These are phyloP conservation scores for Kondoa subrosea DNA, from an alignment of 768 basidiomycete species.

Conservation along the genomic window DNA sequence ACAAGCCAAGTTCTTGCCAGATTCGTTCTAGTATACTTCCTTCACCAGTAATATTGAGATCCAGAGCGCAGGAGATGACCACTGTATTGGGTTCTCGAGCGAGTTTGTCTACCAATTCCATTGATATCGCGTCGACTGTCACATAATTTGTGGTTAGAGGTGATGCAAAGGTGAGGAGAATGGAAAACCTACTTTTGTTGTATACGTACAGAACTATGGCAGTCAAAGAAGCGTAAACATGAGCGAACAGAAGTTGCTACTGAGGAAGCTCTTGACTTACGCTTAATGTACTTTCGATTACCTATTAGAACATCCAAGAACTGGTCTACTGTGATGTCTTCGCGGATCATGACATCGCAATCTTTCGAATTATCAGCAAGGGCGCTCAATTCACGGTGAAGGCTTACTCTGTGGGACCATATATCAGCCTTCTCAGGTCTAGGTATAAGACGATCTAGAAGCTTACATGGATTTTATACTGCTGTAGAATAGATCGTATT, in stretches of 20 bases:
- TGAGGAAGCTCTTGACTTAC: too few relatives aligned
- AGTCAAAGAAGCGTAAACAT: too few relatives aligned
- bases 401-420: too few relatives aligned
- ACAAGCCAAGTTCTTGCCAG: slow-evolving; percentile 45
- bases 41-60: slow-evolving; percentile 50
- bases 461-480: slow-evolving; percentile 36
- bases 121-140: slow-evolving; percentile 31
- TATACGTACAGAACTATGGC: slow-evolving; percentile 36
- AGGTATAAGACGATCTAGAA: too few relatives aligned
- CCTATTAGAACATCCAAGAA: slow-evolving; percentile 98
- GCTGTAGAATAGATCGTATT: slow-evolving; percentile 74
- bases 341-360: slow-evolving; percentile 95
- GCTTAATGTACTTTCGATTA: slow-evolving; percentile 85
- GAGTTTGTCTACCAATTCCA: slow-evolving; percentile 51
- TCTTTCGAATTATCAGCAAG: too few relatives aligned
- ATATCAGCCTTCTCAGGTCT: too few relatives aligned
- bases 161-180: too few relatives aligned
- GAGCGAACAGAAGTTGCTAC: too few relatives aligned
- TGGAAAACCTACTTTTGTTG: slow-evolving; percentile 71
- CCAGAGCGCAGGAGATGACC: slow-evolving; percentile 94
- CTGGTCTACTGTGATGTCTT: slow-evolving; percentile 73
- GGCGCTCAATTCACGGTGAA: too few relatives aligned
- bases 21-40: background rate
- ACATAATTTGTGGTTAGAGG: too few relatives aligned
- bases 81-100: slow-evolving; percentile 65